Conservation (phyloP, 768 basidiomycete genomes). For the Xerocomus brunneocitrinus region DNA sequence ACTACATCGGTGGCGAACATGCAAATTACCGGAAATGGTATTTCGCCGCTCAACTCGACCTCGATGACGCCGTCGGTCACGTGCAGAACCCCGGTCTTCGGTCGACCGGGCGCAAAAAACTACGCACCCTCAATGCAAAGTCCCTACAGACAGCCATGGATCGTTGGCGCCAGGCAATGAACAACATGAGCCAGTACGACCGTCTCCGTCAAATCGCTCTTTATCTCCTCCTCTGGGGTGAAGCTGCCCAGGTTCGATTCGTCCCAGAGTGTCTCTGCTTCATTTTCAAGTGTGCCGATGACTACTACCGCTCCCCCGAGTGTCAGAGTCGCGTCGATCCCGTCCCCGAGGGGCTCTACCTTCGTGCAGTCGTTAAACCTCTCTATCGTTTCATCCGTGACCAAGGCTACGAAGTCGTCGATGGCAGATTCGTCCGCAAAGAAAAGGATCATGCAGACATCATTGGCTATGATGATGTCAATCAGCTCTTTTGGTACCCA, state of each 20-base stretch:
- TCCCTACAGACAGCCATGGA: conserved; percentile 80
- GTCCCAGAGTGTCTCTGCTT: conserved; percentile 96
- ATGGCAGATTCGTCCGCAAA: conserved; percentile 89
- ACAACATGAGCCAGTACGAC: conserved; percentile 98
- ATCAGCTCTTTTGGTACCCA: conserved; percentile 99
- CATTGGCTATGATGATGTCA: conserved; percentile 98
- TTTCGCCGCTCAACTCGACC: conserved; percentile 97
- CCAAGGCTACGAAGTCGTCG: conserved; percentile 94
- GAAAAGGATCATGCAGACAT: conserved; percentile 92
- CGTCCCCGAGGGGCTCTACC: conserved; percentile 92
- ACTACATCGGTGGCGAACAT: conserved; percentile 97
- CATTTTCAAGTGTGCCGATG: conserved; percentile 99
- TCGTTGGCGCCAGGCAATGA: conserved; percentile 97
- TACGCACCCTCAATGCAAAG: conserved; percentile 54
- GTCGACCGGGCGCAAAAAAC: conserved; percentile 57
- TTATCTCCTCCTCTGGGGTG: conserved; percentile 95
- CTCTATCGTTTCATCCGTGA: conserved; percentile 95
- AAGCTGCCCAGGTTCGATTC: conserved; percentile 96
- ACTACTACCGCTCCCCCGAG: conserved; percentile 98
- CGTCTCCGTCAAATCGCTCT: conserved; percentile 94
- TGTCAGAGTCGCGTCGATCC: conserved; percentile 91
- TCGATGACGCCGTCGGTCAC: conserved; percentile 94
- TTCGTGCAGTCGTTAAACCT: conserved; percentile 86
- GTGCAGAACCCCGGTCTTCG: conserved; percentile 87
- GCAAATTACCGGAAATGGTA: conserved; percentile 99